Base-by-base conservation (phyloP, 2,329 filamentous ascomycete species). In the Alternaria sp. region DNA sequence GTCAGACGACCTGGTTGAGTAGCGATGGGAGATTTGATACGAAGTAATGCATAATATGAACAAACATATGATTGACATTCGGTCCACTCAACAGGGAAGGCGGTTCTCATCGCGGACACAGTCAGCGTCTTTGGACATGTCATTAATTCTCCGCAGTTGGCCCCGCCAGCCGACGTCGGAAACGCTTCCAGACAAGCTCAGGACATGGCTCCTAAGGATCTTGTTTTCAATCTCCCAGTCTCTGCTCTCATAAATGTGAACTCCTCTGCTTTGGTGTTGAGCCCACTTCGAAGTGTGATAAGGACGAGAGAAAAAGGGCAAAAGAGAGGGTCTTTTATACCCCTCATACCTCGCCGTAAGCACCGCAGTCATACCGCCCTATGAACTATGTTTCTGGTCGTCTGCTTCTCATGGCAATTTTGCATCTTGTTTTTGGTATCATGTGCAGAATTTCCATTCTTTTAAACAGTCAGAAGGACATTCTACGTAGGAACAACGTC, bases 401-500 rank as follows among this genome's bases (percentile, higher is more conserved):
- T n/a, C 32, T 5, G 8, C 15, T 5, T n/a, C 15, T 40, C 32
- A 36, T 36, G 15, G 13, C 4, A n/a, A 36, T n/a, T 1, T 36
- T 1, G 4, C 13, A 4, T 36, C 15, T n/a, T 36, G 1, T 9
- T n/a, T 36, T 36, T n/a, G 32, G 3, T n/a, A 36, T 36, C 7
- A 9, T 36, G 13, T 15, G 30, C 7, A 15, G 1, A 36, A 3
- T 4, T 15, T 8, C 30, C 32, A n/a, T 2, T 10, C 32, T 17
- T 17, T 40, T 40, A 8, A 17, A 6, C 9, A 40, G 15, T 40
- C 8, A 0, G 15, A 10, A 40, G 12, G 2, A 32, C 28, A 13
- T 30, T 12, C 1, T 30, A 2, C 1, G 28, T 3, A 30, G 11
- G 11, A 1, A 3, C 5, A 30, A 2, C 1, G 4, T 13, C 12